Percentiles rank a stretch among this genome's conserved stretches.
Evolutionary conservation across 2,329 filamentous ascomycete genomes (phyloP).

Genomic region (Xylariaceae sp.): DNA sequence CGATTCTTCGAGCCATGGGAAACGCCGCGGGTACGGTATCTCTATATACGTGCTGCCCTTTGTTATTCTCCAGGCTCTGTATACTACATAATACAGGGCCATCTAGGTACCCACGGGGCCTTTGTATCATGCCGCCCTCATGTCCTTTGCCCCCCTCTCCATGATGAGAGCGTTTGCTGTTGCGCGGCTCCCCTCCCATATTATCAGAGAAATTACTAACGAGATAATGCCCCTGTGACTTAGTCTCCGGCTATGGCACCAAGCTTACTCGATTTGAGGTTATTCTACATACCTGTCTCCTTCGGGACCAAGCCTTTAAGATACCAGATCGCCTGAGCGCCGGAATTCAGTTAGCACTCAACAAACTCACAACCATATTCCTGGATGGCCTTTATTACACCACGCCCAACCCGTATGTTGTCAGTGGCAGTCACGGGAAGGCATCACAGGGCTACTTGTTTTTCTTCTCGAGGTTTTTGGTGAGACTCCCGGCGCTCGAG

Average conservation of each 20-base stretch:
- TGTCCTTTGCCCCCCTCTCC: neutral
- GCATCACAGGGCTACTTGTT: neutral
- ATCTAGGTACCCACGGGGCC: neutral
- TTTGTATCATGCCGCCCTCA: conserved; percentile 19
- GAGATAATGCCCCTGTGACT: neutral
- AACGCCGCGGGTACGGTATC: conserved; percentile 24
- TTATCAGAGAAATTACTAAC: conserved; percentile 1
- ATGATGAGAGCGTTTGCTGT: neutral
- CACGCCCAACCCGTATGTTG: neutral
- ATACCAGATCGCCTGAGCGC: conserved; percentile 37
- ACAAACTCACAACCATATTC: conserved; percentile 42
- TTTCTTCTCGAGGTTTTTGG: conserved; percentile 36
- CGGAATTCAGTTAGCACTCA: conserved; percentile 38
- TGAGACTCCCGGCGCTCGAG: conserved; percentile 37
- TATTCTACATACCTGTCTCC: conserved; percentile 34
- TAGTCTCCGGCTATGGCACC: conserved; percentile 8
- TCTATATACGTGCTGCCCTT: neutral
- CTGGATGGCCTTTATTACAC: conserved; percentile 29
- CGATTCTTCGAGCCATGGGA: conserved; percentile 40
- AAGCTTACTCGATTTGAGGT: conserved; percentile 42
- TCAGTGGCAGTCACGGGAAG: neutral
- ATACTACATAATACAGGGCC: neutral
- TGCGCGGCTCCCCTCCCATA: neutral
- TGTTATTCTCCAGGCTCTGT: neutral
- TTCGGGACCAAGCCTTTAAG: conserved; percentile 42